Evolutionary conservation across 495 filamentous ascomycete species (phyloP), one percentile per base, ranked within the genome.

Genomic region (Terfezia claveryi): DNA sequence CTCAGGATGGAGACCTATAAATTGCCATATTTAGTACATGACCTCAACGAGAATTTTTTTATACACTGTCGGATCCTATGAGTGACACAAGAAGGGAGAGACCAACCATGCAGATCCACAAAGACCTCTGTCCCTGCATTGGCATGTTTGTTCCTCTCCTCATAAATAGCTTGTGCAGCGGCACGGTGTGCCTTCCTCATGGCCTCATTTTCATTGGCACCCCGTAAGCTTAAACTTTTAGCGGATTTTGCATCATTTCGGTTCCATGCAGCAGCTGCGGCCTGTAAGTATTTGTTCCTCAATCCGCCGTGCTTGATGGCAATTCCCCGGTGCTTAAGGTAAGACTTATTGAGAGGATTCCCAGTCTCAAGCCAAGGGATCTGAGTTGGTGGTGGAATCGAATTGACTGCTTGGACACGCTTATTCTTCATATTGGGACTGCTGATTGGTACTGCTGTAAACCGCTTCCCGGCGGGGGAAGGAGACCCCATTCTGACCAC

Each of bases 191-290:
- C 87, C 72, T 92, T 92, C 58, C 87, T 79, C 92, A 99, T 99
- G 2, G 87, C 77, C 56, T 92, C 83, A 59, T 99, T 99, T 70
- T 96, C 92, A 49, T 80, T 87, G 66, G 96, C 92, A 27, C 92
- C 92, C 12, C 93, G 83, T 50, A 95, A 76, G 57, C 84, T 91
- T 52, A 95, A 73, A 41, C 91, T 91, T 69, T 96, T 96, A 36
- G 92, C 92, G 14, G 91, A 88, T 59, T 92, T 80, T 23, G 92
- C 88, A 67, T 99, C 92, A 63, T 92, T 95, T 52, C 92, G 83
- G 66, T 96, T 94, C 92, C 92, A 99, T n/a, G 92, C 92, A 73
- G 94, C 88, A n/a, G 91, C 89, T 53, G 92, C 92, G 64, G 87
- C 92, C 67, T 98, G 91, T 32, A 99, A 71, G 64, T 95, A 99